A percentile compares a stretch with the other conserved stretches of the same genome.
Evolutionary conservation across 1,139 yeast genomes (phyloP).

Genomic region (Zygosaccharomyces sapae): DNA sequence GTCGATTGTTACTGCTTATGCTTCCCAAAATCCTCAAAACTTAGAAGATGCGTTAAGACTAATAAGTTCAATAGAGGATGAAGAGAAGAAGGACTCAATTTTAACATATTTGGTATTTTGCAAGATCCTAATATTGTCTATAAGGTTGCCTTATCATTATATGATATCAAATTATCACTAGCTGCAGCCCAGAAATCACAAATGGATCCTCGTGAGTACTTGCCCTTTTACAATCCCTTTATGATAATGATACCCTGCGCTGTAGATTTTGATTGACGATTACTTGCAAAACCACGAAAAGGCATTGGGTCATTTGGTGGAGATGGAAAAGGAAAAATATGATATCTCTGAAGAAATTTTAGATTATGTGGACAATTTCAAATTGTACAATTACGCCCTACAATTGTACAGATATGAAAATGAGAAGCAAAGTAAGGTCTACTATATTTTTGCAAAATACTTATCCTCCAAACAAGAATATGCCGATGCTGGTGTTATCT

Average conservation of each 20-base stretch:
- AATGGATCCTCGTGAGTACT: constrained; percentile 94
- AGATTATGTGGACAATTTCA: constrained; percentile 65
- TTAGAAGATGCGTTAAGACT: constrained; percentile 66
- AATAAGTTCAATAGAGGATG: constrained; percentile 48
- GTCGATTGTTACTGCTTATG: constrained; percentile 84
- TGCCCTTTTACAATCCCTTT: constrained; percentile 81
- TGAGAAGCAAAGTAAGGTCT: constrained; percentile 51
- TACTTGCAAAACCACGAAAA: constrained; percentile 60
- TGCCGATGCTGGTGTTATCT: constrained; percentile 71
- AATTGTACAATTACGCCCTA: constrained; percentile 68
- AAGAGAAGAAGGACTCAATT: constrained; percentile 54
- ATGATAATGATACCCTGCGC: constrained; percentile 61
- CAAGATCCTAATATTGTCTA: constrained; percentile 85
- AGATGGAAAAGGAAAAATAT: constrained; percentile 41
- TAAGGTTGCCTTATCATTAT: constrained; percentile 73
- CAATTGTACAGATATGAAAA: constrained; percentile 55
- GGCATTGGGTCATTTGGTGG: constrained; percentile 65
- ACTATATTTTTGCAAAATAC: constrained; percentile 58
- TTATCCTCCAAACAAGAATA: constrained; percentile 54
- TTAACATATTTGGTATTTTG: constrained; percentile 80
- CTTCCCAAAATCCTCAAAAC: constrained; percentile 87
- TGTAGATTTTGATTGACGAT: constrained; percentile 73
- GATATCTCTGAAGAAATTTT: constrained; percentile 44
- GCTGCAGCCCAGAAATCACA: constrained; percentile 93
- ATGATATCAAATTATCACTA: constrained; percentile 76